Evolutionary conservation across 306 rosid genomes (phyloP).

Genomic region (Abrus pulchellus): DNA sequence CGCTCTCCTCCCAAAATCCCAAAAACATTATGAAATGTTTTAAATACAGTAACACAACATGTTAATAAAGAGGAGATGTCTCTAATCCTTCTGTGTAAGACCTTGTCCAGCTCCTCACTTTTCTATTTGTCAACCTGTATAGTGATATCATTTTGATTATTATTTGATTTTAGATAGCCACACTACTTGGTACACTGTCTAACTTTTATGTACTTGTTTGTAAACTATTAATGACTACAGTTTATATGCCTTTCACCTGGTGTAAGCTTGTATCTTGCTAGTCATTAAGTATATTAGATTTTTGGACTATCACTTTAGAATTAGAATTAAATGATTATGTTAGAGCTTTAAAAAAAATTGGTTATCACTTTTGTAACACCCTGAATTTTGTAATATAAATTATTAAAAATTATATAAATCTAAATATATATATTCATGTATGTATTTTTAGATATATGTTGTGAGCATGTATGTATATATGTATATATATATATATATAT

Average conservation of each 20-base stretch:
- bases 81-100: neutral
- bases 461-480: too few relatives aligned
- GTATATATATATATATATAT: too few relatives aligned
- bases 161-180: neutral
- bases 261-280: neutral
- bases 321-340: neutral
- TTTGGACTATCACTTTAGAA: neutral
- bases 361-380: neutral
- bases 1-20: neutral
- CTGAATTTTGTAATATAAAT: too few relatives aligned
- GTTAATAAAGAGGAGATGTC: slow-evolving; percentile 19
- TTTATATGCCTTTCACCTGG: neutral
- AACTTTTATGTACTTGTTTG: neutral
- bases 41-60: slow-evolving; percentile 2
- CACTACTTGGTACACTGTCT: neutral
- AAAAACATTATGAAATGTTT: slow-evolving; percentile 7
- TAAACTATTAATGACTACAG: neutral
- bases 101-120: slow-evolving; percentile 12
- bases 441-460: too few relatives aligned
- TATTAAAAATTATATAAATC: too few relatives aligned
- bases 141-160: neutral
- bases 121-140: neutral
- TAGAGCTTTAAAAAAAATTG: too few relatives aligned
- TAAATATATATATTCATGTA: too few relatives aligned
- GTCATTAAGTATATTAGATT: neutral